These are phyloP conservation scores for Vaccinium myrtillus DNA, from an alignment of 148 eudicot species.

Conservation along the genomic window DNA sequence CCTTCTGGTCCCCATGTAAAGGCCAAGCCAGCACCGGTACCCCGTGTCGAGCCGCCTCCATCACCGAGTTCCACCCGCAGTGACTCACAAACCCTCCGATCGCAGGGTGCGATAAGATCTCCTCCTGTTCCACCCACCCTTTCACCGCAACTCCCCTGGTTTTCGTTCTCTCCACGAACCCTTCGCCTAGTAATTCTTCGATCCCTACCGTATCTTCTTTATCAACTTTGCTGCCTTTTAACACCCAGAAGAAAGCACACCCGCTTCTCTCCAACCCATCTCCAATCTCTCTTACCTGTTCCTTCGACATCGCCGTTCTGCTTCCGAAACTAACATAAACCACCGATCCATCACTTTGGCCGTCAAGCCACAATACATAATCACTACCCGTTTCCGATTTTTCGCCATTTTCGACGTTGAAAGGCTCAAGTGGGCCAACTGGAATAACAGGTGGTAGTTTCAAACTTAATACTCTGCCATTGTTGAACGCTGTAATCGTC, in stretches of 20 bases:
- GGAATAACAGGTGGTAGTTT: conserved; percentile 23
- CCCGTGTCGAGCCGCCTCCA: conserved; percentile 38
- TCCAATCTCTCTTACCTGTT: conserved; percentile 43
- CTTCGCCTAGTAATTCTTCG: conserved; percentile 22
- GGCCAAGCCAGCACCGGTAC: conserved; percentile 58
- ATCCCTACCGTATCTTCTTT: conserved; percentile 35
- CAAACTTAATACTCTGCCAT: conserved; percentile 7
- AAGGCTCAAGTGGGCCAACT: conserved; percentile 24
- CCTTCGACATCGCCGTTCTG: conserved; percentile 37
- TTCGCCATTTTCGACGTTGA: not conserved
- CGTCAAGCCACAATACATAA: conserved; percentile 32
- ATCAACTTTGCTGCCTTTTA: conserved; percentile 42
- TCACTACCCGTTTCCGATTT: not conserved
- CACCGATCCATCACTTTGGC: conserved; percentile 31
- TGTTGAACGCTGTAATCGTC: conserved; percentile 21
- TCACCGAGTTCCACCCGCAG: conserved; percentile 67
- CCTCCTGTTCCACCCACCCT: conserved; percentile 42
- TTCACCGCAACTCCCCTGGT: conserved; percentile 35
- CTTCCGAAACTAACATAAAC: conserved; percentile 47
- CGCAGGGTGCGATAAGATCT: conserved; percentile 39
- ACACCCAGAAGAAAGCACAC: conserved; percentile 42
- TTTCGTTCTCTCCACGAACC: conserved; percentile 24
- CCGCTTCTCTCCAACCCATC: conserved; percentile 39
- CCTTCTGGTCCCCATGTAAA: conserved; percentile 49
- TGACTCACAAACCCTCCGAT: conserved; percentile 53